Evolutionary conservation across 257 asterid genomes (phyloP).

Genomic region (Leptodermis oblonga): DNA sequence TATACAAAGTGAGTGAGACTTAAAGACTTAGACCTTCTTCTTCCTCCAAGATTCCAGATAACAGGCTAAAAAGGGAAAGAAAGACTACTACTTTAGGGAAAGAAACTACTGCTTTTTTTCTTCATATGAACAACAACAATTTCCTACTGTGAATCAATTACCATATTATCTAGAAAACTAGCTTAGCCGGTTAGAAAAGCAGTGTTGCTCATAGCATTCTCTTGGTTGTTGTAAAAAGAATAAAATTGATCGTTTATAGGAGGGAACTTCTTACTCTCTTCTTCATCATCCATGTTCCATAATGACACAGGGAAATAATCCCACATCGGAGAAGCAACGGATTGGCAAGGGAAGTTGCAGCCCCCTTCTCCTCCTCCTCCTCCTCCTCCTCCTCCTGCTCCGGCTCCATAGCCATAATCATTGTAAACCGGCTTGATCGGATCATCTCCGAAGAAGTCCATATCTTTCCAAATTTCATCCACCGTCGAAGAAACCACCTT

Average conservation of each 20-base stretch:
- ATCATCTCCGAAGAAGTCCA: conserved; percentile 48
- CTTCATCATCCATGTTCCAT: conserved; percentile 51
- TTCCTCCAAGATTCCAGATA: neutral
- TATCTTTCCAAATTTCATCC: conserved; percentile 92
- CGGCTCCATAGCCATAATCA: conserved; percentile 4
- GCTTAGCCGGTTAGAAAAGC: conserved; percentile 9
- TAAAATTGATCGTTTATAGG: conserved; percentile 30
- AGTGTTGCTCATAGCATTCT: conserved; percentile 13
- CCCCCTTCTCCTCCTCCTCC: conserved; percentile 8
- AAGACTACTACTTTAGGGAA: too few species aligned
- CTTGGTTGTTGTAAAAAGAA: conserved; percentile 29
- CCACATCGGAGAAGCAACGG: conserved; percentile 54
- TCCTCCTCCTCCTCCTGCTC: conserved; percentile 10
- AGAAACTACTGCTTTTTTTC: too few species aligned
- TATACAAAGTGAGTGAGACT: conserved; percentile 7
- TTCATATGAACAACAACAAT: conserved; percentile 6
- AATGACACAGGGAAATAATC: conserved; percentile 43
- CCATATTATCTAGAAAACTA: too few species aligned
- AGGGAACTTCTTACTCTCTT: conserved; percentile 38
- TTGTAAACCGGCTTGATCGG: conserved; percentile 20
- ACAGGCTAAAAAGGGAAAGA: neutral
- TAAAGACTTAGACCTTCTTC: conserved; percentile 6
- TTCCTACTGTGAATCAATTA: conserved; percentile 5
- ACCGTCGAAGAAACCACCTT: conserved; percentile 40
- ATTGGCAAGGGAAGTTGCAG: conserved; percentile 24